Conservation (phyloP, 495 filamentous ascomycete species). For the Penicillium flavigenum region DNA sequence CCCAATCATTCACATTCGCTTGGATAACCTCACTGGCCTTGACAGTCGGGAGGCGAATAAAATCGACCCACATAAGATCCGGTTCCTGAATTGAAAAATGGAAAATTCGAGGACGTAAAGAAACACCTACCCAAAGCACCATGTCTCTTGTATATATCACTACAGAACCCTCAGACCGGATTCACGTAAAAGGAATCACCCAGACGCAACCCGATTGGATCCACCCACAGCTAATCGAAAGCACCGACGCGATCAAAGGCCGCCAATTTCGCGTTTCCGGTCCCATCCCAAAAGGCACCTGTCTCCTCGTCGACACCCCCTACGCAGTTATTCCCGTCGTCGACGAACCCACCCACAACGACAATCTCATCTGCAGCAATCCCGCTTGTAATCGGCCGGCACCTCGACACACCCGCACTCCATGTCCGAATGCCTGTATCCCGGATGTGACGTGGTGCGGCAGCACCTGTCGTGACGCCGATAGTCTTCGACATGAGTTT, state of each 20-base stretch:
- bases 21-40: constrained; percentile 27
- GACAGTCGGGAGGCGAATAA: constrained; percentile 17
- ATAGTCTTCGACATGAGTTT: constrained; percentile 33
- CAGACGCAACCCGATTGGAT: constrained; percentile 29
- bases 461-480: constrained; percentile 23
- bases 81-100: no score
- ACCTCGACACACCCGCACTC: constrained; percentile 8
- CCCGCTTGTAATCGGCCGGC: constrained; percentile 31
- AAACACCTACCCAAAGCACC: constrained; percentile 7
- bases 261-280: constrained; percentile 35
- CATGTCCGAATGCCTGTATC: constrained; percentile 32
- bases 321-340: constrained; percentile 40
- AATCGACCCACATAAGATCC: constrained; percentile 16
- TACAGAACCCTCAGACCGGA: constrained; percentile 13
- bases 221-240: constrained; percentile 37
- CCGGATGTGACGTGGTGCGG: constrained; percentile 39
- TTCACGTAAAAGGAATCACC: constrained; percentile 13
- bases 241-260: constrained; percentile 35
- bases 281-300: constrained; percentile 29
- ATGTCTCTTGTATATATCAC: constrained; percentile 32
- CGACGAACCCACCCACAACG: constrained; percentile 25
- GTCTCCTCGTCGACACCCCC: constrained; percentile 36
- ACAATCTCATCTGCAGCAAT: constrained; percentile 38
- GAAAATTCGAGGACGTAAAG: no score
- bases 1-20: constrained; percentile 26